phyloP scores from a whole-genome alignment of 495 filamentous ascomycete species.

The Daldinia decipiens region DNA sequence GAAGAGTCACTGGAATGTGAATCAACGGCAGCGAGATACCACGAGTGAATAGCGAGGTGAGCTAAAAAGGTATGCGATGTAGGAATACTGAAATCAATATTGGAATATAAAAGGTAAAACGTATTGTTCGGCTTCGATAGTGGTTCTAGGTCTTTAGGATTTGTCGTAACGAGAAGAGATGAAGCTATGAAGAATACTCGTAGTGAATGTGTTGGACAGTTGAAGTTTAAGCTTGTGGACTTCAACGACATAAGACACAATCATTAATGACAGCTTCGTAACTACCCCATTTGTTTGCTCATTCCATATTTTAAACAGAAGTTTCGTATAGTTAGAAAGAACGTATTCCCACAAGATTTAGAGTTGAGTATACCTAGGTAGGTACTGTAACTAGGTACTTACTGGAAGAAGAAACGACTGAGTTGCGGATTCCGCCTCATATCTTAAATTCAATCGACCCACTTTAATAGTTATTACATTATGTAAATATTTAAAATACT shows the following conservation, averaged over 20 bases:
- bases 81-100: not conserved
- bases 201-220: not conserved
- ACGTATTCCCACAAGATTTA: not conserved
- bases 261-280: constrained; percentile 12
- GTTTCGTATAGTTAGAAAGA: not conserved
- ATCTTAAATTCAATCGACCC: constrained; percentile 1
- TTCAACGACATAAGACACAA: not conserved
- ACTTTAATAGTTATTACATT: constrained; percentile 1
- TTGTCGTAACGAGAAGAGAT: not conserved
- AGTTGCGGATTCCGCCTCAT: not conserved
- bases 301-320: not conserved
- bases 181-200: constrained; percentile 10
- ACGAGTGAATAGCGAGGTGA: constrained; percentile 1
- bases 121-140: constrained; percentile 1
- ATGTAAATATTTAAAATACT: not conserved
- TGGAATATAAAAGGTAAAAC: not conserved
- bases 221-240: not conserved
- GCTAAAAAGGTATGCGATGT: constrained; percentile 9
- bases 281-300: constrained; percentile 14
- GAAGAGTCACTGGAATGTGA: constrained; percentile 46
- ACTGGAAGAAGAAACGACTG: not conserved
- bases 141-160: constrained; percentile 16
- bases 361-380: too few relatives aligned
- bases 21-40: constrained; percentile 17
- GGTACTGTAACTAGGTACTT: not conserved